Percentiles rank a stretch among this genome's conserved stretches.
phyloP scores from a whole-genome alignment of 2,329 filamentous ascomycete genomes.

The Hyphodiscus sp. region DNA sequence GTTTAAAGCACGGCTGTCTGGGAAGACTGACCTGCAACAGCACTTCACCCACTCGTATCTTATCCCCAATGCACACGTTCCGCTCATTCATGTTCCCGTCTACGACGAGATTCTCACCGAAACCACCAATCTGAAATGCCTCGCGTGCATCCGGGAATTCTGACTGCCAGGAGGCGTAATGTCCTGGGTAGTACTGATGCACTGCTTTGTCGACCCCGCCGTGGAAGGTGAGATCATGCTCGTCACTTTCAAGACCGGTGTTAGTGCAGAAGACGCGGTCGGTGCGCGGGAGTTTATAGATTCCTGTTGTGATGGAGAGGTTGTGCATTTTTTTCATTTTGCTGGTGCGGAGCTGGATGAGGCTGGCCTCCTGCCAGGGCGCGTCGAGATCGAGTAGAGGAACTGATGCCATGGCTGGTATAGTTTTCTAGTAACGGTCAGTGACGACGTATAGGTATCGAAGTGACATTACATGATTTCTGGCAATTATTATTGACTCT shows the following conservation, averaged over 20 bases:
- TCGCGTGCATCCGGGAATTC: conserved; percentile 46
- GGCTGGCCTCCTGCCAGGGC: conserved; percentile 24
- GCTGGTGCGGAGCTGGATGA: conserved; percentile 51
- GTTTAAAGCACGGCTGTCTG: conserved; percentile 60
- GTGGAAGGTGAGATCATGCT: conserved; percentile 56
- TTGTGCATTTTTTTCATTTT: conserved; percentile 49
- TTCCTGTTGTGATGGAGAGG: conserved; percentile 47
- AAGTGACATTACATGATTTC: neutral
- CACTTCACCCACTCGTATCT: conserved; percentile 44
- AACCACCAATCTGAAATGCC: conserved; percentile 50
- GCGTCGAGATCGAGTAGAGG: conserved; percentile 11
- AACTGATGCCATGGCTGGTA: conserved; percentile 12
- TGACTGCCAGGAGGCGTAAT: conserved; percentile 49
- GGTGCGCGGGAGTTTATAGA: conserved; percentile 29
- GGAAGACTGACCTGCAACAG: conserved; percentile 55
- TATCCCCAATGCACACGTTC: conserved; percentile 60
- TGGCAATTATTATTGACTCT: neutral
- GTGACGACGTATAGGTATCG: neutral
- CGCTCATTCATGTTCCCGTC: conserved; percentile 50
- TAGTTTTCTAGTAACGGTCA: neutral
- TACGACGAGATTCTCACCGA: conserved; percentile 59
- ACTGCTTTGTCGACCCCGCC: conserved; percentile 59
- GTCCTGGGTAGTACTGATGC: conserved; percentile 48
- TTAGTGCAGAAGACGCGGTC: conserved; percentile 15
- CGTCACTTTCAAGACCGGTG: conserved; percentile 49